phyloP scores from a whole-genome alignment of 495 filamentous ascomycete genomes.

The Xanthoparmelia taractica region DNA sequence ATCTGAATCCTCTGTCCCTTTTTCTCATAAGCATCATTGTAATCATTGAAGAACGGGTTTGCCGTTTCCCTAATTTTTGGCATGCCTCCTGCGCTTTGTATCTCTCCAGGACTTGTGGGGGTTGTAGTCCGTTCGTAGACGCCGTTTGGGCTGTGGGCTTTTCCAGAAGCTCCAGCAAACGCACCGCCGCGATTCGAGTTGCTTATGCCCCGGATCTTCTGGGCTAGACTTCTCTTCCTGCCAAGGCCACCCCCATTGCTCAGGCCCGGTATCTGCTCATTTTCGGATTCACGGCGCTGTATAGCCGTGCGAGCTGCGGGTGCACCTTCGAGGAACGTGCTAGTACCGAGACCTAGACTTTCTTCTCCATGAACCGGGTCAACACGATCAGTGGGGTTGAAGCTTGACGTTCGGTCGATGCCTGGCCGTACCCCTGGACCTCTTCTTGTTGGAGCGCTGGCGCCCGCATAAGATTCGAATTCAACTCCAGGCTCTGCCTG shows the following conservation, averaged over 20 bases:
- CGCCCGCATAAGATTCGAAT: constrained; percentile 22
- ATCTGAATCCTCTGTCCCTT: constrained; percentile 55
- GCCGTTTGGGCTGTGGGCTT: constrained; percentile 45
- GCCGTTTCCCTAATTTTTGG: constrained; percentile 32
- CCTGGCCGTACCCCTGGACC: constrained; percentile 31
- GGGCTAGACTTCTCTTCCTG: constrained; percentile 89
- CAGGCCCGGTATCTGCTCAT: constrained; percentile 36
- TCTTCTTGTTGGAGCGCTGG: constrained; percentile 30
- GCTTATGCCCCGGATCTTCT: constrained; percentile 67
- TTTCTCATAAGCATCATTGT: constrained; percentile 62
- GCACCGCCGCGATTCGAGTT: constrained; percentile 43
- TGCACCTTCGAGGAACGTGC: constrained; percentile 91
- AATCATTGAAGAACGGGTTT: constrained; percentile 89
- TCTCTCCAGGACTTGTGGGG: constrained; percentile 26
- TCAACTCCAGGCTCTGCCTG: constrained; percentile 36
- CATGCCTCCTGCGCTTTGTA: constrained; percentile 32
- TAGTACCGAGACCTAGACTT: constrained; percentile 79
- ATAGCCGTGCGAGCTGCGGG: constrained; percentile 81
- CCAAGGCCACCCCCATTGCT: constrained; percentile 55
- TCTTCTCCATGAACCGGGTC: constrained; percentile 77
- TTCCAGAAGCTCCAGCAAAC: constrained; percentile 41
- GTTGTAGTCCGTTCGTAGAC: constrained; percentile 18
- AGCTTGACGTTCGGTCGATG: constrained; percentile 35
- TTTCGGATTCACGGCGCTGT: constrained; percentile 63
- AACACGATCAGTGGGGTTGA: constrained; percentile 51